Evolutionary conservation across 2,329 filamentous ascomycete species (phyloP), one percentile per base, ranked within the genome.

Genomic region (Ascochyta viciae-villosae): DNA sequence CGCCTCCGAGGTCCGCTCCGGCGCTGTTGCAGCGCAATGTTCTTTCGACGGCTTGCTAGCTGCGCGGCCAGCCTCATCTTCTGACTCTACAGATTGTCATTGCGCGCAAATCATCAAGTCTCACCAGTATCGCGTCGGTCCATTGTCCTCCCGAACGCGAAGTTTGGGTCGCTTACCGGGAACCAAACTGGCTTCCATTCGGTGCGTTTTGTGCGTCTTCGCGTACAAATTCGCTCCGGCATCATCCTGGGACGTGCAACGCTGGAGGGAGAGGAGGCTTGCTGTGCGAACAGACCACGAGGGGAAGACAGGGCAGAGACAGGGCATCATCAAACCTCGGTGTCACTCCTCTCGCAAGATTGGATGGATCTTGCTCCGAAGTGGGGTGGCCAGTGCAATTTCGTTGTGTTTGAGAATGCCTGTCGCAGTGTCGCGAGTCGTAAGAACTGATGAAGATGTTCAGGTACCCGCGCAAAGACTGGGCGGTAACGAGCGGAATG

Each of bases 91-190:
- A 8, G 12, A 41, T 16, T 41, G 48, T 48, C 48, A 46, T 56
- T 43, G 53, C 53, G 42, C 47, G 47, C 48, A 51, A 47, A 51
- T 43, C 26, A 43, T 43, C 24, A 7, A 19, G 41, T 56, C 47
- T 46, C 47, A 56, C 47, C 47, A 47, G 24, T 47, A 26, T 41
- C 37, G 42, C 24, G 41, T 47, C 37, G 42, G 34, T 42, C 29
- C 24, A 35, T 54, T 48, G 27, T 16, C 33, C 33, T 43, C 33
- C 42, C 42, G 34, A 43, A 6, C n/a, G 15, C 27, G 44, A 39
- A 56, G 38, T 58, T 48, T 61, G 62, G 62, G 49, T 58, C 52
- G 52, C 60, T 63, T 47, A 52, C 55, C 60, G 58, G 58, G 51
- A 57, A 40, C 57, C 59, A 61, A 54, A 40, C 13, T 55, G 40